Evolutionary conservation across 1,284 basidiomycete species (phyloP), one percentile per base, ranked within the genome.

Genomic region (Hymenochaete sp.): DNA sequence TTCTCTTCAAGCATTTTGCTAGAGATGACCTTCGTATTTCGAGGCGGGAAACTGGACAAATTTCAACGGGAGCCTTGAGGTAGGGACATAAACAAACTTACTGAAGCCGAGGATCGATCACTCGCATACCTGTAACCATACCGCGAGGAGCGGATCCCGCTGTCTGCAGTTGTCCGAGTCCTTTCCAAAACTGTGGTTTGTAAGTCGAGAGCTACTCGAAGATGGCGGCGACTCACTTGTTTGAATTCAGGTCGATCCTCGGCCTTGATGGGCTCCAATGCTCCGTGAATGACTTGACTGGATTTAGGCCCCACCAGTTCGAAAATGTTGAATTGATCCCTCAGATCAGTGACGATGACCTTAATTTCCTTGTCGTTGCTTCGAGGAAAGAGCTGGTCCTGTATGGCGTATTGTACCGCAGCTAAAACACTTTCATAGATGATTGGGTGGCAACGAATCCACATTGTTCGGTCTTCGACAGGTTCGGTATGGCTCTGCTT

Each of bases 261-360:
- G 0, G 68, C 67, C 8, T 67, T 63, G 8, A 73, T 68, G 6
- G 80, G 73, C 21, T 67, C 74, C 38, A 93, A 57, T 1, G 81
- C 80, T 14, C 88, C 84, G 53, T 73, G 77, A 41, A 95, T 62
- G 6, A 93, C 75, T 56, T 86, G 82, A 47, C 75, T 89, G 0
- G 87, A 72, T 57, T 82, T 82, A 1, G 86, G 85, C 2, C 92
- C 92, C 67, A 85, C 82, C 14, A 95, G 75, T 58, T 96, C 90
- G 55, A 93, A 92, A 2, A 80, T 71, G 49, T 87, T 88, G 26
- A 92, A 57, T 39, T 80, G 71, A 3, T 75, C 75, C 38, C 80
- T 67, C 38, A 91, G 59, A 59, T 92, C 83, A 3, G 71, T 67
- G 9, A 92, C 68, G 52, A 84, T 76, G 3, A 91, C 25, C 68